Percentiles rank a stretch among this genome's conserved stretches.
phyloP scores from a whole-genome alignment of 345 rosid species.

The Trapa incisa region DNA sequence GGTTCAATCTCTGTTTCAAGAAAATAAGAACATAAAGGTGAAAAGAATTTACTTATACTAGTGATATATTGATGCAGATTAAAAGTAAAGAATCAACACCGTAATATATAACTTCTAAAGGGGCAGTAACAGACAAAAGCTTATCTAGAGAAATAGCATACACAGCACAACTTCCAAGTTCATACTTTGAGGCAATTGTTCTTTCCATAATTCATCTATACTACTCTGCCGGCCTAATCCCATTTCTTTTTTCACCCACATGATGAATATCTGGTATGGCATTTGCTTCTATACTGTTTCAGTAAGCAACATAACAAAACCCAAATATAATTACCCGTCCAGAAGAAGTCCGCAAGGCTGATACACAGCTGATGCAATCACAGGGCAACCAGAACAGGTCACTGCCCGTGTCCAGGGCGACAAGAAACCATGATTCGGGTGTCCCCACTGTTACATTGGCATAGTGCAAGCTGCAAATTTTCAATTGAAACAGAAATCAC shows the following conservation, averaged over 20 bases:
- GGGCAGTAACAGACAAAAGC: too few relatives aligned
- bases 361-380: conserved; percentile 53
- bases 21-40: not conserved
- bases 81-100: too few relatives aligned
- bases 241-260: not conserved
- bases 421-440: conserved; percentile 56
- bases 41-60: not conserved
- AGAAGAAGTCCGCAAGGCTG: conserved; percentile 17
- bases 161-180: not conserved
- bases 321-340: conserved; percentile 21
- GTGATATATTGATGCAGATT: too few relatives aligned
- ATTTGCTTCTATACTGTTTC: not conserved
- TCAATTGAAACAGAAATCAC: conserved; percentile 3
- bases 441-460: conserved; percentile 75
- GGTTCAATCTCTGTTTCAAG: conserved; percentile 25
- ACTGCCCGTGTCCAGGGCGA: conserved; percentile 92
- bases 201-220: not conserved
- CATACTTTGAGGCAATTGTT: not conserved
- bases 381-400: conserved; percentile 95
- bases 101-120: too few relatives aligned
- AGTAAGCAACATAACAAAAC: not conserved
- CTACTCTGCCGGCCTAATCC: too few relatives aligned
- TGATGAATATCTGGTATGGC: not conserved
- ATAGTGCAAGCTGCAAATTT: conserved; percentile 57
- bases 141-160: too few relatives aligned